These are phyloP conservation scores for Pseudogymnoascus sp. DNA, from an alignment of 2,329 filamentous ascomycete species.

Conservation along the genomic window DNA sequence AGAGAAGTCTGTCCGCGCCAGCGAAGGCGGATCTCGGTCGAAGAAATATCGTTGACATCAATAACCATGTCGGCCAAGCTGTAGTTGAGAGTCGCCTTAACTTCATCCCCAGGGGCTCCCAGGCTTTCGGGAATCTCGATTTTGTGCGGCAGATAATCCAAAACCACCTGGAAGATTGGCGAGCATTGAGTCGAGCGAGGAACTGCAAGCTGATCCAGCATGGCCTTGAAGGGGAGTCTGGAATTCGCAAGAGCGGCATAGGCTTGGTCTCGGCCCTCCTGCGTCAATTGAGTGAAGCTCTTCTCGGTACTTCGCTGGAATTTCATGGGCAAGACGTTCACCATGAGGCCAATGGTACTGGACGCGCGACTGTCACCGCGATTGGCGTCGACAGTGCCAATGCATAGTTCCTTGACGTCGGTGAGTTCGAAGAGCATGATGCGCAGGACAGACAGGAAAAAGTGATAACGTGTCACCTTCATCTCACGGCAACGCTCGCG, in stretches of 20 bases:
- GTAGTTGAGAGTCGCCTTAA: too few relatives aligned
- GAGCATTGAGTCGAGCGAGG: slow-evolving; percentile 16
- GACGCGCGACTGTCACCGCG: slow-evolving; percentile 27
- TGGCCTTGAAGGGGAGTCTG: slow-evolving; percentile 18
- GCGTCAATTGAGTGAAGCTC: too few relatives aligned
- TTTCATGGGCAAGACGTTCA: too few relatives aligned
- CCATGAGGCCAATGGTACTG: slow-evolving; percentile 32
- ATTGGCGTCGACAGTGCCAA: slow-evolving; percentile 42
- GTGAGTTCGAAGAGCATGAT: slow-evolving; percentile 31
- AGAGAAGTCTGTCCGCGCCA: too few relatives aligned
- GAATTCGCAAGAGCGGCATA: too few relatives aligned
- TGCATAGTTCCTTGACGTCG: slow-evolving; percentile 34
- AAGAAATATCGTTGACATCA: too few relatives aligned
- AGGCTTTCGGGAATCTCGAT: too few relatives aligned
- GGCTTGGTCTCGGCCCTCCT: too few relatives aligned
- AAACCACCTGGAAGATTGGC: slow-evolving; percentile 20
- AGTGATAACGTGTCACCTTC: slow-evolving; percentile 37
- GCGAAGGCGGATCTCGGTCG: too few relatives aligned
- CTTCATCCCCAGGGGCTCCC: too few relatives aligned
- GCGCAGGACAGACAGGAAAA: slow-evolving; percentile 38
- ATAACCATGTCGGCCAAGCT: too few relatives aligned
- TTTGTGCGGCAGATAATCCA: slow-evolving; percentile 14
- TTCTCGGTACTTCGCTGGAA: too few relatives aligned
- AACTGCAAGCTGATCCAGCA: slow-evolving; percentile 18
- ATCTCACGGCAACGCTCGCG: slow-evolving; percentile 20